Conservation (phyloP, 768 basidiomycete genomes). For the Fistulinella prunicolor region DNA sequence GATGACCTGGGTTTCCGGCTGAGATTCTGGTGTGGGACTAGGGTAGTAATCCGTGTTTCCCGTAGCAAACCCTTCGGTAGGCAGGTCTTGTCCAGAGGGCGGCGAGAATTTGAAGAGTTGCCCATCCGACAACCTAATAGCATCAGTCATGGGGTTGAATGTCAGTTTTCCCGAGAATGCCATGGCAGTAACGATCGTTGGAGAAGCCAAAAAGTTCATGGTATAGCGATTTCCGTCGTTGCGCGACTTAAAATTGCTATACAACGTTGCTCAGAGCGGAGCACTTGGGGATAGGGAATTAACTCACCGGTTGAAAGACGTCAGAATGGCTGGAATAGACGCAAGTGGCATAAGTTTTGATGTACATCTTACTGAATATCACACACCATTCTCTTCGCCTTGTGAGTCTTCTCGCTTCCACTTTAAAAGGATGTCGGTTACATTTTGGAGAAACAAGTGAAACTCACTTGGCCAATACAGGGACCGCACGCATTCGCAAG, state of each 20-base stretch:
- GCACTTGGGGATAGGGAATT: not conserved
- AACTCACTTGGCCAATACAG: slow-evolving; percentile 87
- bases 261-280: not conserved
- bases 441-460: not conserved
- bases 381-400: slow-evolving; percentile 85
- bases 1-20: slow-evolving; percentile 70
- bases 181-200: slow-evolving; percentile 96
- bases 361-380: not conserved
- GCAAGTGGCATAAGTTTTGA: slow-evolving; percentile 3
- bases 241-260: slow-evolving; percentile 82
- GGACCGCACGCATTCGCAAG: slow-evolving; percentile 98
- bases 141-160: slow-evolving; percentile 91
- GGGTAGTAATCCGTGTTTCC: slow-evolving; percentile 81
- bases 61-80: slow-evolving; percentile 73
- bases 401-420: slow-evolving; percentile 93
- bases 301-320: slow-evolving; percentile 89
- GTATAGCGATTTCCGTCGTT: slow-evolving; percentile 94
- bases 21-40: slow-evolving; percentile 64
- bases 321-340: slow-evolving; percentile 71
- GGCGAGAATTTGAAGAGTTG: slow-evolving; percentile 79
- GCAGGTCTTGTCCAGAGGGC: slow-evolving; percentile 83
- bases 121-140: slow-evolving; percentile 64
- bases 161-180: slow-evolving; percentile 90
- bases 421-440: slow-evolving; percentile 34
- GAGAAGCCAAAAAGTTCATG: slow-evolving; percentile 98